Base-by-base conservation (phyloP, 768 basidiomycete species). In the Suillus occidentalis region DNA sequence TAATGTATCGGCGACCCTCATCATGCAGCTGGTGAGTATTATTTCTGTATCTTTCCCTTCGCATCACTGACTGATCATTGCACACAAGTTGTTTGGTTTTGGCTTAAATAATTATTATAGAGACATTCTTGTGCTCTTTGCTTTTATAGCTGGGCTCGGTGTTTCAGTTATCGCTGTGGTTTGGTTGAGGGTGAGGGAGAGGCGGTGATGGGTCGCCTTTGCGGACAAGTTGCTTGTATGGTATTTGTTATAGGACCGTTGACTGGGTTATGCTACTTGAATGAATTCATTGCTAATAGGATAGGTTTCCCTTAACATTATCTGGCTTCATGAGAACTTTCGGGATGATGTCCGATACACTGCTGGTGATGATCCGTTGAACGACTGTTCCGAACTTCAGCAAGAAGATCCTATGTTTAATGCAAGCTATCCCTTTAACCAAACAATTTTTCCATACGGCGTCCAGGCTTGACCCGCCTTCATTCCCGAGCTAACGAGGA, bases 91-190 rank as follows among this genome's bases (percentile, higher is more conserved):
- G 25, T 99, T 97, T 72, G 96, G 95, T 1, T 98, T 98, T 71
- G 86, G 87, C 20, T 69, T 80, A 59, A 85, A 86, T 67, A 89
- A 91, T 68, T 98, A 96, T 73, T 97, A 97, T 73, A 83, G 95
- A 61, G 92, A 97, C 71, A 91, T 97, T 7, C 80, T 97, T 34
- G 89, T 97, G 52, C 72, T 94, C 61, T 94, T 95, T 68, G 95
- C 85, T 0, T 97, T 89, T 73, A 91, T 95, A 63, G 89, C 86
- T 1, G 94, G 89, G 2, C 94, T 94, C 69, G 91, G 84, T 0
- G 55, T 89, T 9, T 76, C 85, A 4, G 86, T 96, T n/a, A 86
- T 95, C 64, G 82, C 80, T 14, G 79, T 90, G 28, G 94, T 97
- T 3, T 93, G 91, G 85, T 80, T 88, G 69, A 85, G 84, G 68